phyloP scores from a whole-genome alignment of 129 eudicot genomes.

The Pseudognaphalium luteoalbum region DNA sequence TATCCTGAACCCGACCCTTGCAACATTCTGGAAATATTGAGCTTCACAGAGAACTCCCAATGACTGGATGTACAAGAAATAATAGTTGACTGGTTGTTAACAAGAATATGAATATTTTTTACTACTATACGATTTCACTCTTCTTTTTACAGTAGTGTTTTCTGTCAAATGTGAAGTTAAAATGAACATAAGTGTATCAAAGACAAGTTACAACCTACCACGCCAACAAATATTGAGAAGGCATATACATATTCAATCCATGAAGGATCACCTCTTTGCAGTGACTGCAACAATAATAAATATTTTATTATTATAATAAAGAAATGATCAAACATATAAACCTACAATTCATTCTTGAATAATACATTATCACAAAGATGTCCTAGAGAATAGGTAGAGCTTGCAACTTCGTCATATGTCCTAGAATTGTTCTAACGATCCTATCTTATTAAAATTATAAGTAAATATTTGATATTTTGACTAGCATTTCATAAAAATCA shows the following conservation, averaged over 20 bases:
- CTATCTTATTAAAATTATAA: background rate
- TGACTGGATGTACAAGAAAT: slow-evolving; percentile 48
- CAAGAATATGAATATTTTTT: slow-evolving; percentile 3
- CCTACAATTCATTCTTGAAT: background rate
- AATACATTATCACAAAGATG: background rate
- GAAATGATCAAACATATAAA: background rate
- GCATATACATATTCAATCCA: slow-evolving; percentile 92
- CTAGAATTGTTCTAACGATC: too few relatives aligned
- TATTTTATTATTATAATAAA: too few relatives aligned
- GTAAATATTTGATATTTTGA: background rate
- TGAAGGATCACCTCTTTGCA: slow-evolving; percentile 95
- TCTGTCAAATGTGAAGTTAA: background rate
- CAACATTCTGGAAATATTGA: slow-evolving; percentile 93
- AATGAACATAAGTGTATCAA: slow-evolving; percentile 12
- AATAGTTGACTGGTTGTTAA: slow-evolving; percentile 9
- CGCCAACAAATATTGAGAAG: slow-evolving; percentile 82
- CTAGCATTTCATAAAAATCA: slow-evolving; percentile 7
- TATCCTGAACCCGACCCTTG: slow-evolving; percentile 87
- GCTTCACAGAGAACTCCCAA: slow-evolving; percentile 90
- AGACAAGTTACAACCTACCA: slow-evolving; percentile 57
- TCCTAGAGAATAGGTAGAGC: background rate
- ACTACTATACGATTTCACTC: background rate
- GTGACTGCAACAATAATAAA: slow-evolving; percentile 49
- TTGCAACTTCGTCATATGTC: background rate
- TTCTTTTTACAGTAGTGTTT: background rate